phyloP scores from a whole-genome alignment of 2,329 filamentous ascomycete species.

The Ophiostoma tasmaniense region DNA sequence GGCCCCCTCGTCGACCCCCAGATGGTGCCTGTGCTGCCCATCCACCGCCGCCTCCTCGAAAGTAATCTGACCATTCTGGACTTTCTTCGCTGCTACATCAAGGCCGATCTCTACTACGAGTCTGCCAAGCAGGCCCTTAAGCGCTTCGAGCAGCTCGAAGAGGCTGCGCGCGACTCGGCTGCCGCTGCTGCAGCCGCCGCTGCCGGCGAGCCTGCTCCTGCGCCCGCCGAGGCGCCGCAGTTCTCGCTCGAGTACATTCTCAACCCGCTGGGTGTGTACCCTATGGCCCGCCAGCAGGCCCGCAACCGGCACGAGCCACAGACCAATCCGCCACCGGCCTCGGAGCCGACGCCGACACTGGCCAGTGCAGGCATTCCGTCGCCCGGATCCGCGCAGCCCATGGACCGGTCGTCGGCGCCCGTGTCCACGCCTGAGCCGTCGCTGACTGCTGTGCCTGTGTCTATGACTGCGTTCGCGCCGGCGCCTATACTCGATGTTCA shows the following conservation, averaged over 20 bases:
- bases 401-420: neutral
- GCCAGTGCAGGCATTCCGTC: neutral
- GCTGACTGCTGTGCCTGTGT: neutral
- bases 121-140: conserved; percentile 14
- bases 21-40: neutral
- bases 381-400: neutral
- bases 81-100: conserved; percentile 14
- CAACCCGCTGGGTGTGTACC: conserved; percentile 18
- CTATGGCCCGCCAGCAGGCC: conserved; percentile 17
- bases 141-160: conserved; percentile 13
- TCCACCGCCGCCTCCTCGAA: conserved; percentile 11
- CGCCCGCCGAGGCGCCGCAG: neutral
- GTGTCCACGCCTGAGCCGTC: neutral
- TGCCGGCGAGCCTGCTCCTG: neutral
- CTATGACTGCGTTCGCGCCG: neutral
- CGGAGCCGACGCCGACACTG: neutral
- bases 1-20: neutral
- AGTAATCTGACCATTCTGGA: conserved; percentile 14
- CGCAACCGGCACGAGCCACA: conserved; percentile 15
- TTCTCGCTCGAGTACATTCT: conserved; percentile 18
- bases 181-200: neutral
- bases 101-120: conserved; percentile 16
- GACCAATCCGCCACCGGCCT: neutral
- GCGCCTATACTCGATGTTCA: neutral
- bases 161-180: neutral